Evolutionary conservation across 331 rosid genomes (phyloP), one percentile per base, ranked within the genome.

Genomic region (Rosa hybrid): DNA sequence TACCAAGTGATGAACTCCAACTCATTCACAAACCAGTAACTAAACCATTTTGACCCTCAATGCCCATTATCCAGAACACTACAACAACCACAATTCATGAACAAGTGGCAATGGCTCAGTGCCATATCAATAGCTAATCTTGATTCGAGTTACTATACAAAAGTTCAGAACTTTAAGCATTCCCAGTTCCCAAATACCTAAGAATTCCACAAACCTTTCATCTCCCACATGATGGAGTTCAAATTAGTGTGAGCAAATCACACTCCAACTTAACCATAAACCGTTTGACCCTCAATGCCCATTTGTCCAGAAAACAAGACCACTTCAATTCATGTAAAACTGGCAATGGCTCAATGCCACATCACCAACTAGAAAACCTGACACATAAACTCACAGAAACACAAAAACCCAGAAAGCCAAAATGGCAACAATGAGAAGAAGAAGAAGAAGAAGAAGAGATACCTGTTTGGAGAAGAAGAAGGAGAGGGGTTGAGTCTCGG

Each of bases 401-500:
- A 69, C 27, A 12, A 8, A 48, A 8, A 34, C 75, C 39, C 25
- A 53, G 12, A 79, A 45, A 70, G 16, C 34, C 23, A 57, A 71
- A 46, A 45, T 16, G 44, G 5, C 18, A 71, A 12, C 10, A 12
- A 63, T 34, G 30, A 76, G 12, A 18, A 51, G 27, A n/a, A 13
- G 13, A 27, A 13, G 12, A 39, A 16, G 30, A 56, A 56, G 62
- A 18, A 41, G 27, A 46, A 1, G 68, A 18, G 59, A 81, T 65
- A 88, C 94, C 91, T 87, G 8, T 34, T 59, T 51, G 80, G 65
- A 63, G 87, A 63, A 5, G 80, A 46, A 63, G 87, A 82, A 27
- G 42, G 17, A 56, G 46, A 63, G 9, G 53, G 84, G 16, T 38
- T 25, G 82, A 68, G 77, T 12, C 77, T 65, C 34, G 80, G 83